Percentiles rank a stretch among this genome's conserved stretches.
These are phyloP conservation scores for Vanderwaltozyma yarrowii DNA, from an alignment of 805 yeast genomes.

Conservation along the genomic window DNA sequence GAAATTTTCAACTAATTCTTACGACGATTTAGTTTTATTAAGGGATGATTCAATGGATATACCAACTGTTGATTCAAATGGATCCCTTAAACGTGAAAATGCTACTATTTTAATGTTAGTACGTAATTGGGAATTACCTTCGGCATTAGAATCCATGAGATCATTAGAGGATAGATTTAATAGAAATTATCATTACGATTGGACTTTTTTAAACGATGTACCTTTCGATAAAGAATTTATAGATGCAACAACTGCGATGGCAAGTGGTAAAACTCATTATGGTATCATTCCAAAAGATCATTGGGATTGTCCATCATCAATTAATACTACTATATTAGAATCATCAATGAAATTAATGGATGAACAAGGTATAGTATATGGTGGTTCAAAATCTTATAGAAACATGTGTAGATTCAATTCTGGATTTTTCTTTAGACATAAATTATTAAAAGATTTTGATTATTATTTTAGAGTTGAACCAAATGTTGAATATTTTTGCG, in stretches of 20 bases:
- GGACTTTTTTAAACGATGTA: slow-evolving; percentile 72
- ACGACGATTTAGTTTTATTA: slow-evolving; percentile 11
- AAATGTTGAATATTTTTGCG: slow-evolving; percentile 79
- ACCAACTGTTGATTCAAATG: background rate
- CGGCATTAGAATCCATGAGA: slow-evolving; percentile 67
- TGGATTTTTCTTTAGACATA: slow-evolving; percentile 80
- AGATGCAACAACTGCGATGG: slow-evolving; percentile 48
- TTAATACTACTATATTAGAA: slow-evolving; percentile 48
- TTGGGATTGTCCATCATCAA: slow-evolving; percentile 69
- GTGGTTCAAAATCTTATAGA: slow-evolving; percentile 57
- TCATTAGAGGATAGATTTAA: slow-evolving; percentile 70
- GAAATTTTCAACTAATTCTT: slow-evolving; percentile 22
- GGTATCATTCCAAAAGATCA: slow-evolving; percentile 56
- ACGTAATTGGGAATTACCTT: slow-evolving; percentile 66
- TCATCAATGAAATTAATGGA: slow-evolving; percentile 36
- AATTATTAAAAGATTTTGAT: slow-evolving; percentile 59
- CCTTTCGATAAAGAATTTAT: slow-evolving; percentile 57
- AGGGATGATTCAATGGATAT: background rate
- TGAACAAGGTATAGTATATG: slow-evolving; percentile 48
- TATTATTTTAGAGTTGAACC: slow-evolving; percentile 97
- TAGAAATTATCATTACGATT: slow-evolving; percentile 53
- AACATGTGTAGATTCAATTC: slow-evolving; percentile 95
- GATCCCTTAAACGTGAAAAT: slow-evolving; percentile 31
- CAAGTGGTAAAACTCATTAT: slow-evolving; percentile 53
- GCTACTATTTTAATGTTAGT: slow-evolving; percentile 86